Evolutionary conservation across 2,329 filamentous ascomycete species (phyloP), one percentile per base, ranked within the genome.

Genomic region (Pseudogymnoascus sp.): DNA sequence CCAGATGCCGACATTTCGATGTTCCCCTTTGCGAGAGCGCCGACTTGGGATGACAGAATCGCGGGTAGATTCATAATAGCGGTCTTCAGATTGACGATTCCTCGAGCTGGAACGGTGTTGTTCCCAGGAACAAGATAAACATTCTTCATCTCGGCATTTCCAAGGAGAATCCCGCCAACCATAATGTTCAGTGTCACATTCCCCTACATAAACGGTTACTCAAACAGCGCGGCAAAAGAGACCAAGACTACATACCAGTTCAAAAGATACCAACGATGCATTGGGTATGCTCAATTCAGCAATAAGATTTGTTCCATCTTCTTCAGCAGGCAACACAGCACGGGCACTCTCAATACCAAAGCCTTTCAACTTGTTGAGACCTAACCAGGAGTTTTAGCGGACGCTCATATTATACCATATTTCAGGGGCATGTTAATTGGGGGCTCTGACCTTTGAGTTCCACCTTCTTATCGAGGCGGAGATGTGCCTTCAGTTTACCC

Each of bases 161-260:
- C 79, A 6, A 81, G 65, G 7, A 69, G 69, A 8, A 77, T 63
- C n/a, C 76, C 71, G 3, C 76, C 77, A 0, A 74, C 75, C 61
- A 74, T 68, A 16, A 81, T 61, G 45, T 79, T 77, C 14, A 80
- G 73, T 0, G 76, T 77, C n/a, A 81, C 59, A 66, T 81, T 77
- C 10, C 79, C 79, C 1, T 55, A 12, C 2, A 19, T 12, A 19
- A 11, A 55, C 8, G n/a, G 45, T 55, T 55, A 55, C 8, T 55
- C 45, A 31, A 31, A 55, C 8, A 11, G 8, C 45, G n/a, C 26
- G 21, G 4, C 10, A 55, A 6, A 19, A 2, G 12, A n/a, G 26
- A 55, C 4, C 26, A 19, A 11, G 45, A 19, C 19, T 0, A 19
- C 26, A 7, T 55, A 55, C 45, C 16, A 55, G 26, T 12, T 55